Base-by-base conservation (phyloP, 2,329 filamentous ascomycete genomes). In the Phyllosticta paracitricarpa region DNA sequence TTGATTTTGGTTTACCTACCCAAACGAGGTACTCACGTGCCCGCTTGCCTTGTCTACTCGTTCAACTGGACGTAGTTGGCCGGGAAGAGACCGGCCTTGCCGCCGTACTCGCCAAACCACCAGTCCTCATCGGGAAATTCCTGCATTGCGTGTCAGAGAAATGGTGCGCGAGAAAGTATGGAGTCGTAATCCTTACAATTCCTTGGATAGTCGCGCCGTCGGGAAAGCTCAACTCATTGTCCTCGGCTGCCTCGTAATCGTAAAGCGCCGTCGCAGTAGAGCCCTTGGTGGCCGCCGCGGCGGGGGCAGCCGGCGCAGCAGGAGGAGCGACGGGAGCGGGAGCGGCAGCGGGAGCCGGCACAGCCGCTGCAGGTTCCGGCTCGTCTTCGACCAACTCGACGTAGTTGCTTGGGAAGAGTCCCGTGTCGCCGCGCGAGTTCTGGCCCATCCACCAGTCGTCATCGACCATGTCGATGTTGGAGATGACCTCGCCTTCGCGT, bases 381-480 rank as follows among this genome's bases (percentile, higher is more conserved):
- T 83, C 82, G 25, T 83, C 87, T 48, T 88, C 87, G 40, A 94
- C 80, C 24, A 96, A 75, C 73, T 96, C 91, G 59, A 99, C 93
- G 67, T 99, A 99, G 79, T 97, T 97, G 78, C 90, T 94, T 4
- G 94, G 94, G 81, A 99, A 97, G 40, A 99, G 81, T 56, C 94
- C 94, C 62, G 81, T 87, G 74, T 97, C 91, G 68, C 94, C 94
- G 64, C 80, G 81, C 24, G 82, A 78, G 77, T 97, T 99, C 66
- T 88, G 89, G 53, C 95, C 94, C 83, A 96, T 89, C 94, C 94
- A 99, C 94, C 94, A 99, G 72, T 99, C 93, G 58, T 95, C 89
- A 68, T 97, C 94, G 2, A 99, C 91, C 89, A 95, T 95, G 65
- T 97, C 91, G 69, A 99, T 96, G 71, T 96, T 88, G 25, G 84